Conservation (phyloP, 2,329 filamentous ascomycete species). For the Aspergillus brunneoviolaceus region DNA sequence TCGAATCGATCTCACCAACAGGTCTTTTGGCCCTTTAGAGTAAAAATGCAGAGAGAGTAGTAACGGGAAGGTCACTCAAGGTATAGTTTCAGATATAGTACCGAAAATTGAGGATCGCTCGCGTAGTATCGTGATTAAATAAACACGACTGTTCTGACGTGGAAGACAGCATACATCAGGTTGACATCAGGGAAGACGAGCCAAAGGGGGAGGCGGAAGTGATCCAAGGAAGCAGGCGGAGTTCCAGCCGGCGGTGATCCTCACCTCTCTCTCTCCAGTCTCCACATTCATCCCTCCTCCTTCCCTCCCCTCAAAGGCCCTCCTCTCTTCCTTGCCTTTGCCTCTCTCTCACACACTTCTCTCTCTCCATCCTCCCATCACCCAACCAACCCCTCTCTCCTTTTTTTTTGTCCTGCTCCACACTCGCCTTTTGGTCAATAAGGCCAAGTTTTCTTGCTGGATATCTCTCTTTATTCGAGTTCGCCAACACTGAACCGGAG, state of each 20-base stretch:
- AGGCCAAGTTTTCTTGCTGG: neutral
- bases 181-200: neutral
- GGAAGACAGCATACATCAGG: neutral
- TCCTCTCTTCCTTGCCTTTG: slow-evolving; percentile 4
- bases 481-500: neutral
- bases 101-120: too few species aligned
- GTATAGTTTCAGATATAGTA: too few species aligned
- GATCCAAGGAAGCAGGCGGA: slow-evolving; percentile 11
- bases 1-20: neutral
- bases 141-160: neutral
- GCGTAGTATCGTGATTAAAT: neutral
- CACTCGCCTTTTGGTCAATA: neutral
- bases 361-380: neutral
- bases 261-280: slow-evolving; percentile 4
- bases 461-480: neutral
- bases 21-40: too few species aligned
- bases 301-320: neutral
- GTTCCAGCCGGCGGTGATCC: slow-evolving; percentile 12
- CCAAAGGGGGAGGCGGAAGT: slow-evolving; percentile 1
- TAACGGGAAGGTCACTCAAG: too few species aligned
- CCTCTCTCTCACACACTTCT: neutral
- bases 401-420: neutral
- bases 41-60: too few species aligned
- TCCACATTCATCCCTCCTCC: neutral
- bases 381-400: neutral